Evolutionary conservation across 2,329 filamentous ascomycete genomes (phyloP), one percentile per base, ranked within the genome.

Genomic region (Xylariaceae sp.): DNA sequence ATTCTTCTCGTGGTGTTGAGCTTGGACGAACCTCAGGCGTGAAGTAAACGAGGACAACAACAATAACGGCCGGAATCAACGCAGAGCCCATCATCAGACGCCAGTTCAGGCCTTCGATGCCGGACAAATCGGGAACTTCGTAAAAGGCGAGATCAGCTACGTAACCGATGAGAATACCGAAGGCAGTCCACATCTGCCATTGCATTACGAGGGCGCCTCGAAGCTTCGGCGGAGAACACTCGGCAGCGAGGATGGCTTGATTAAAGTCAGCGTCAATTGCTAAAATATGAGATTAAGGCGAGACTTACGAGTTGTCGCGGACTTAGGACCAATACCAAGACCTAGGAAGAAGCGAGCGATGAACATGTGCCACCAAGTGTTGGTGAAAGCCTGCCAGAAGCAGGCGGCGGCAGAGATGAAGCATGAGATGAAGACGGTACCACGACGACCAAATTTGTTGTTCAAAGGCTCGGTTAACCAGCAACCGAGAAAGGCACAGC

Each of bases 401-500:
- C 80, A 81, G 13, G 82, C 76, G 1, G 78, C 59, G 11, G 80
- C 78, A 0, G 85, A 86, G 64, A 90, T 78, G 35, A 82, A 73
- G 65, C 87, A 89, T 5, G 86, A 83, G 41, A 89, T 76, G 69
- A 89, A 89, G 53, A 90, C 85, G 1, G 86, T 89, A 10, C 88
- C 88, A 2, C 87, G 80, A 53, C 88, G 83, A 10, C 88, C 89
- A 62, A 90, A 87, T 61, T 69, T 76, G 57, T 85, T 82, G 73
- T 91, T 91, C 72, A 90, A 80, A 0, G 88, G 88, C 44, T 86
- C 84, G 0, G 87, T 90, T 51, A 88, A 76, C 88, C 88, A 91
- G 73, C 87, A 90, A 17, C 88, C 86, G 52, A 88, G 72, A 49
- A 89, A 73, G 2, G 87, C 85, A 64, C 85, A 90, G 73, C 84